Evolutionary conservation across 164 flowering plant genomes (phyloP), one percentile per base, ranked within the genome.

Genomic region (Pachysandra terminalis): DNA sequence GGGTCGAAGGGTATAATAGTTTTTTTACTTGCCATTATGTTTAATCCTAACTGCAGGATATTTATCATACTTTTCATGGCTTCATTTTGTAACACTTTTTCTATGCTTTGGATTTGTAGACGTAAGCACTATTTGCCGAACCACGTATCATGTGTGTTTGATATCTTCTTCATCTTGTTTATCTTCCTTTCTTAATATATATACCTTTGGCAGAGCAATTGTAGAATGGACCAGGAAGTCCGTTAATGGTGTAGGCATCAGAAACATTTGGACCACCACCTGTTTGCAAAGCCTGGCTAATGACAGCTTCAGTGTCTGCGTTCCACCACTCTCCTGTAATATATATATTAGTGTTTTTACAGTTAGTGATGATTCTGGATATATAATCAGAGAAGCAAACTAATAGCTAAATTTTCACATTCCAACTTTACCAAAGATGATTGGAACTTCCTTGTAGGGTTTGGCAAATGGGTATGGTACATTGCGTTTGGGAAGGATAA

Each of bases 231-330:
- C 95, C 97, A 0, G 97, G 93, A 37, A 85, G 83, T 0, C 95
- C 97, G 56, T 91, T 91, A 25, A 90, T 86, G 59, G 94, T 86
- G 68, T 75, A 87, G 10, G 94, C 91, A 64, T 89, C 93, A 1
- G 97, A 89, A 9, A 87, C 80, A 73, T 86, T 87, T 5, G 96
- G 92, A 12, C 79, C 84, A 0, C 75, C 86, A 35, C 96, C 96
- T 0, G 86, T 82, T 52, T 77, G 84, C 55, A 82, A 49, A 22
- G 92, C 90, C 63, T 85, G 90, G 61, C 12, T 80, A 25, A 88
- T 83, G 4, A 88, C 72, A 0, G 85, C 81, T 71, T 86, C 90
- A 24, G 87, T 55, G 71, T 87, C 92, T 17, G 71, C 84, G 19
- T 87, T 87, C 71, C 76, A 90, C 93, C 93, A 89, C 57, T 87